phyloP scores from a whole-genome alignment of 2,329 filamentous ascomycete species.

The Fragosphaeria purpurea region DNA sequence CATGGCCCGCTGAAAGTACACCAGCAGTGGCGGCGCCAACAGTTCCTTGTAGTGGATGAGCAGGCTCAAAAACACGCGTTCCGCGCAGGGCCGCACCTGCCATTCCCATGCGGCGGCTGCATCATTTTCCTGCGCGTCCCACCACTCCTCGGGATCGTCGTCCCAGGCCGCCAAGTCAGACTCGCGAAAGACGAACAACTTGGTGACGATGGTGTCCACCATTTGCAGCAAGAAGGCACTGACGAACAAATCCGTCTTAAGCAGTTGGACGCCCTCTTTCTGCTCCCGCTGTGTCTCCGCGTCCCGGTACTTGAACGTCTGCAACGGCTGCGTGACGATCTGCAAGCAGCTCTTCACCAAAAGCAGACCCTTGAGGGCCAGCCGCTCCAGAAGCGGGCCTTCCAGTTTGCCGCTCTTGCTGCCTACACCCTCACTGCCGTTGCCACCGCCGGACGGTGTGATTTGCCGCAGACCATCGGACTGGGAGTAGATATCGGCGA shows the following conservation, averaged over 20 bases:
- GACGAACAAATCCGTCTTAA: constrained; percentile 67
- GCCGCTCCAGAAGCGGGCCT: constrained; percentile 61
- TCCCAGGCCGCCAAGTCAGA: constrained; percentile 87
- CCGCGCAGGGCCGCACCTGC: constrained; percentile 82
- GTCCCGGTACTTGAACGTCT: constrained; percentile 76
- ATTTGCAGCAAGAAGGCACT: constrained; percentile 69
- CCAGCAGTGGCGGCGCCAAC: constrained; percentile 66
- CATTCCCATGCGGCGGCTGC: constrained; percentile 83
- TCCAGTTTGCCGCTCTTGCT: constrained; percentile 40
- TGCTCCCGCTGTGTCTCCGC: constrained; percentile 68
- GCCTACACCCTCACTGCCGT: constrained; percentile 21
- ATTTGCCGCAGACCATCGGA: constrained; percentile 45
- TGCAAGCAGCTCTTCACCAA: constrained; percentile 73
- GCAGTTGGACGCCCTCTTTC: constrained; percentile 52
- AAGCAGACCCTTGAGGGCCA: constrained; percentile 74
- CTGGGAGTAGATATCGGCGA: constrained; percentile 63
- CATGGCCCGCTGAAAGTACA: constrained; percentile 72
- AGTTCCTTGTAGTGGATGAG: constrained; percentile 80
- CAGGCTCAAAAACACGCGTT: constrained; percentile 87
- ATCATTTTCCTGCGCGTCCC: constrained; percentile 84
- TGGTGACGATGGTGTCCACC: constrained; percentile 74
- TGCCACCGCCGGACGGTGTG: constrained; percentile 21
- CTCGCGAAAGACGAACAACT: constrained; percentile 78
- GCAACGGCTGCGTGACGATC: constrained; percentile 71
- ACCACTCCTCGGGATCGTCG: constrained; percentile 93